Base-by-base conservation (phyloP, 495 filamentous ascomycete genomes). In the Melanomma pulvis-pyrius region DNA sequence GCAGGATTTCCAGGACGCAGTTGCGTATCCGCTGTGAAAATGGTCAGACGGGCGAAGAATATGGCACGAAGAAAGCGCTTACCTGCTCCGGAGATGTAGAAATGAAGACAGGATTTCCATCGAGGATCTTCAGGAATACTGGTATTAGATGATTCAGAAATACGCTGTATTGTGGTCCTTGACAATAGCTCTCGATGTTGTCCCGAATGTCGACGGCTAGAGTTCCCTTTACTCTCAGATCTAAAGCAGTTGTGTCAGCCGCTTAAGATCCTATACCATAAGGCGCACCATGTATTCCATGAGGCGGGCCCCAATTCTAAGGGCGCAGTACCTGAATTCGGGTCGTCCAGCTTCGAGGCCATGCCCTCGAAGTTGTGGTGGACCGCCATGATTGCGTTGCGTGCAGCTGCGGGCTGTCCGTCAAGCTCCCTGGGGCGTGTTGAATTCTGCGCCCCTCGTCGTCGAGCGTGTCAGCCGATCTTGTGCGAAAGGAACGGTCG, bases 1-100 rank as follows among this genome's bases (percentile, higher is more conserved):
- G 93, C 2, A 99, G 80, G 54, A 96, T 97, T 76, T 99, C 96
- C 60, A 99, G 88, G 22, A 93, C 83, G 70, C 90, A 93, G 76
- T 92, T 92, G 52, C 96, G 89, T 55, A 97, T 78, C 84, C 91
- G 93, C 89, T 97, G 79, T 21, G 65, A 46, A 48, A 63, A 60
- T 63, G 17, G n/a, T 66, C 25, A 63, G 48, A 26, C 19, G 17
- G 6, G 2, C 19, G 48, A 19, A 47, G 25, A n/a, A 1, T 17
- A 29, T 12, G 13, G 7, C 15, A 5, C 17, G 21, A 29, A 9
- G 57, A 30, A 19, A 19, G 50, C 78, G 19, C 53, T 60, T 77
- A 89, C 88, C 82, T 96, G 93, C 60, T 97, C 94, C 50, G 86
- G 83, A 1, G 90, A 92, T 71, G 86, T 90, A 72, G 88, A 96